Evolutionary conservation across 148 eudicot species (phyloP).

Genomic region (Tetragonia tetragonoides): DNA sequence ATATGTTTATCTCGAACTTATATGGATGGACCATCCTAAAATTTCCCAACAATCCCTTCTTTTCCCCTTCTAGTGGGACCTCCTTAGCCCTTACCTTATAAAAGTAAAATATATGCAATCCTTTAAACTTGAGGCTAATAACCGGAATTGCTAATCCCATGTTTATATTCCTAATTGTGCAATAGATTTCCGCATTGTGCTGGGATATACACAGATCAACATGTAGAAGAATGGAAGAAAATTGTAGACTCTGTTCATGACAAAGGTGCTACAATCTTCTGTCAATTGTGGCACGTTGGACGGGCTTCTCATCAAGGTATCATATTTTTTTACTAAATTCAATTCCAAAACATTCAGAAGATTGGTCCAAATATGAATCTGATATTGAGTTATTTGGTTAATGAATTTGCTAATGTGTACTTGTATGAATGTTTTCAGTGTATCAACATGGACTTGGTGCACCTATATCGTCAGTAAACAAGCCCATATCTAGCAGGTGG

Average conservation of each 20-base stretch:
- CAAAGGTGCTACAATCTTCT: conserved; percentile 53
- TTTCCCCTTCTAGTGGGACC: too few species aligned
- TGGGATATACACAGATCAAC: conserved; percentile 52
- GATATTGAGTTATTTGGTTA: too few species aligned
- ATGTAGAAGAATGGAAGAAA: conserved; percentile 61
- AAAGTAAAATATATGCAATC: too few species aligned
- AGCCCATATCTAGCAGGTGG: conserved; percentile 60
- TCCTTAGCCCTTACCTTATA: too few species aligned
- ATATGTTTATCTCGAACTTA: too few species aligned
- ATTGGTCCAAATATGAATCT: background rate
- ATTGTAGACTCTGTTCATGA: conserved; percentile 59
- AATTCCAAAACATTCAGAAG: too few species aligned
- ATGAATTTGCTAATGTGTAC: too few species aligned
- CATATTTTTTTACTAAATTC: background rate
- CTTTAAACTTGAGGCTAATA: too few species aligned
- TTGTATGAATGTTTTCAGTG: conserved; percentile 21
- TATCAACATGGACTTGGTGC: conserved; percentile 61
- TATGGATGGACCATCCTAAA: too few species aligned
- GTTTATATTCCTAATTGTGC: background rate
- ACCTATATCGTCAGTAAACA: conserved; percentile 73
- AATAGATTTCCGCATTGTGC: conserved; percentile 58
- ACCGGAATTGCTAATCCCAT: background rate
- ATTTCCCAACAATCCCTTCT: too few species aligned
- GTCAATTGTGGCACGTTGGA: conserved; percentile 71
- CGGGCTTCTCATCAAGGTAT: conserved; percentile 60